These are phyloP conservation scores for Sporisorium exsertum DNA, from an alignment of 1,284 basidiomycete genomes.

Conservation along the genomic window DNA sequence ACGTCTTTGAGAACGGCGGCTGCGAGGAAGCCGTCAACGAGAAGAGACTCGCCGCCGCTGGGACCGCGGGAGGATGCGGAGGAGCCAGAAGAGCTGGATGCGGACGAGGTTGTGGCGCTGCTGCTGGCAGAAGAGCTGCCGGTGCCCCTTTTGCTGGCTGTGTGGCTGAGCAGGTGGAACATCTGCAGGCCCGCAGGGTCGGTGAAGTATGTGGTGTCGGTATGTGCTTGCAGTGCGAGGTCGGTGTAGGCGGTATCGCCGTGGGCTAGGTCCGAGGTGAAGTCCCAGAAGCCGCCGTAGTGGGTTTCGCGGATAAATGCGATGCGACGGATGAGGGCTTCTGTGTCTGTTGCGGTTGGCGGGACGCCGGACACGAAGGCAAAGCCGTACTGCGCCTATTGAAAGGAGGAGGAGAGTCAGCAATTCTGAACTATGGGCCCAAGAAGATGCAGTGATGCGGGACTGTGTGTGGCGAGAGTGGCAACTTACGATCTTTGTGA, in stretches of 20 bases:
- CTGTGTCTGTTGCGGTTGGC: slow-evolving; percentile 83
- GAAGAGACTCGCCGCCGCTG: slow-evolving; percentile 84
- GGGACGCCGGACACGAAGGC: slow-evolving; percentile 88
- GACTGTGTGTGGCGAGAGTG: too few relatives aligned
- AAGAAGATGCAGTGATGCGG: too few relatives aligned
- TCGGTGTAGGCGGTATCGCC: slow-evolving; percentile 87
- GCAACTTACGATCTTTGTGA: slow-evolving; percentile 75
- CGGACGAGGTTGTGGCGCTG: slow-evolving; percentile 2
- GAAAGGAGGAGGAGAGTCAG: too few relatives aligned
- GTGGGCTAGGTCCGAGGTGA: slow-evolving; percentile 89
- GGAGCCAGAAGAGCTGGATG: slow-evolving; percentile 16
- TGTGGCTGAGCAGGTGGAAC: slow-evolving; percentile 85
- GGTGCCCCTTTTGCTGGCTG: slow-evolving; percentile 23
- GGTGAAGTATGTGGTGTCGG: slow-evolving; percentile 86
- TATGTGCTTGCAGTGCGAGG: slow-evolving; percentile 87
- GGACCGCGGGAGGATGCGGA: slow-evolving; percentile 72
- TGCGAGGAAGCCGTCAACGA: slow-evolving; percentile 94
- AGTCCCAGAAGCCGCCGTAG: slow-evolving; percentile 94
- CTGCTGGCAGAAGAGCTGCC: slow-evolving; percentile 1
- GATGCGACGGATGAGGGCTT: slow-evolving; percentile 81
- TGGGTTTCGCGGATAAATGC: slow-evolving; percentile 93
- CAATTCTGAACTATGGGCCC: too few relatives aligned
- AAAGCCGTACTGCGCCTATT: slow-evolving; percentile 78
- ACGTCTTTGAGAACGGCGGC: slow-evolving; percentile 81
- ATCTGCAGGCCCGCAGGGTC: slow-evolving; percentile 86